Percentiles rank a stretch among this genome's conserved stretches.
These are phyloP conservation scores for Ceratobasidium papillatum DNA, from an alignment of 1,284 basidiomycete species.

Conservation along the genomic window DNA sequence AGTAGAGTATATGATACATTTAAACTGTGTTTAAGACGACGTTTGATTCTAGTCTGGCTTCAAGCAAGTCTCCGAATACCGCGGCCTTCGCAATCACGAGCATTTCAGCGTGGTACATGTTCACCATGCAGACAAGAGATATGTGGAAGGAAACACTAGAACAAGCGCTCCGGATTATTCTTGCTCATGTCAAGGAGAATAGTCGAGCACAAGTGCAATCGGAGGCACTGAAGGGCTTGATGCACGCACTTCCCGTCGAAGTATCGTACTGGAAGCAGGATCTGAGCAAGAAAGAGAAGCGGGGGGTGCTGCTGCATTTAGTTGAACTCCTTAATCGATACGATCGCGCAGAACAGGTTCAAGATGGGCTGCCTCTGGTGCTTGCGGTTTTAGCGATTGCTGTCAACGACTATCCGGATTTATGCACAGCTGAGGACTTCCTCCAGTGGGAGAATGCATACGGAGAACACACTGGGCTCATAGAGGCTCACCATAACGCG, in stretches of 20 bases:
- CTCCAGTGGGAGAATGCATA: not conserved
- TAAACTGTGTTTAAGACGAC: not conserved
- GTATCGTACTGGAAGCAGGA: not conserved
- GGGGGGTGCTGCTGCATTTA: not conserved
- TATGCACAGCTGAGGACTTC: not conserved
- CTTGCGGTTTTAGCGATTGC: not conserved
- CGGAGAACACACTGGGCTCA: not conserved
- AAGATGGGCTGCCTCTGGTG: not conserved
- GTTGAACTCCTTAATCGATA: not conserved
- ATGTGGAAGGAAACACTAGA: not conserved
- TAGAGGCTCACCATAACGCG: not conserved
- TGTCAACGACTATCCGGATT: constrained; percentile 6
- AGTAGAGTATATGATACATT: not conserved
- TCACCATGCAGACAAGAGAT: not conserved
- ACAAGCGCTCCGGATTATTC: not conserved
- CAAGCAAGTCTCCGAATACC: not conserved
- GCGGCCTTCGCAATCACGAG: not conserved
- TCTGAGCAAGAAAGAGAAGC: not conserved
- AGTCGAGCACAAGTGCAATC: not conserved
- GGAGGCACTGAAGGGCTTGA: not conserved
- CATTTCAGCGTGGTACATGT: constrained; percentile 16
- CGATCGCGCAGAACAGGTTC: not conserved
- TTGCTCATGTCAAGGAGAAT: not conserved
- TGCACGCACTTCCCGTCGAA: not conserved
- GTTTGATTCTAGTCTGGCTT: not conserved